Base-by-base conservation (phyloP, 2,329 filamentous ascomycete genomes). In the Alternaria triticina region DNA sequence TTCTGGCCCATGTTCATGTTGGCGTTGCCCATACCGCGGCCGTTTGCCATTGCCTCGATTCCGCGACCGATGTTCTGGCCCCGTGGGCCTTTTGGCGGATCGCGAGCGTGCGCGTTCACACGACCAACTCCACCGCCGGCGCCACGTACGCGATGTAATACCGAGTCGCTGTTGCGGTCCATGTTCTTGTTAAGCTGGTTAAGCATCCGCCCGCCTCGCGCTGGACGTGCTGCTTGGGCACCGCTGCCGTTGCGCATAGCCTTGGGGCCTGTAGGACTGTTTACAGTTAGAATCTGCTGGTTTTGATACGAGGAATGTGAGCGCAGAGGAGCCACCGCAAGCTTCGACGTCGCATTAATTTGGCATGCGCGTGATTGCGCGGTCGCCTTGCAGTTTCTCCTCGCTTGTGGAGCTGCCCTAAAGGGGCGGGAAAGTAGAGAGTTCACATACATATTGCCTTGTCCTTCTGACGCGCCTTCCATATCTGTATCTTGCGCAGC, bases 201-300 rank as follows among this genome's bases (percentile, higher is more conserved):
- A 60, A 97, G 85, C 85, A 97, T 89, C 65, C 93, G 89, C 79
- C 93, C 94, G 45, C 71, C 69, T 70, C 92, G 89, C 62, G 73
- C 81, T 57, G 77, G 81, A 57, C 57, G 73, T 22, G 59, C 60
- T 64, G 68, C 60, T 57, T 70, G 68, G 17, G 67, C 58, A 27
- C 74, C 75, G 71, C 83, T 87, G 56, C 88, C 88, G 77, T 91
- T 93, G 75, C 96, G 91, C 94, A 98, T 97, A 33, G 94, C 94
- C 79, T 94, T 96, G 17, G 96, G 96, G 60, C 95, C 96, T 55
- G 94, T 98, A 10, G 96, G 96, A 75, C 95, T 97, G 74, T n/a
- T n/a, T 27, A 17, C n/a, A 59, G 68, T 78, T 66, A 77, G 75
- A 44, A 5, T 28, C 8, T 57, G 61, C 52, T 23, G 43, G 20